These are phyloP conservation scores for Boletellus ananiceps DNA, from an alignment of 768 basidiomycete species.

Conservation along the genomic window DNA sequence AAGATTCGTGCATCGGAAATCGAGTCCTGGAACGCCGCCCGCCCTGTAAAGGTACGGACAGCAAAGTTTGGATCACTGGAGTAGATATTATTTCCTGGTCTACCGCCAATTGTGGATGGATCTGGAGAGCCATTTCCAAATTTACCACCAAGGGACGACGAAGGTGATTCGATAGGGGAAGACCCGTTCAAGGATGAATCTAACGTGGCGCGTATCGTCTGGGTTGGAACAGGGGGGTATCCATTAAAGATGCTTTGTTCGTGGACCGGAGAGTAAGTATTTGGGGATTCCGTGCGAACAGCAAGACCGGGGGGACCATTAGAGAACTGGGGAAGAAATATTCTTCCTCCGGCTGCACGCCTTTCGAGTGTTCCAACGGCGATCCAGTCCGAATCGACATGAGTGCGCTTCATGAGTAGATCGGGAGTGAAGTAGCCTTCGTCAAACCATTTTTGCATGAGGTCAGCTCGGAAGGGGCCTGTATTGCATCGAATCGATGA, in stretches of 20 bases:
- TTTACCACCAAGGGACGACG: conserved; percentile 62
- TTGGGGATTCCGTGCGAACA: conserved; percentile 47
- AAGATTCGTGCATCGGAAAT: conserved; percentile 38
- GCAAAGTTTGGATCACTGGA: conserved; percentile 35
- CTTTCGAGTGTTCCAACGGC: conserved; percentile 56
- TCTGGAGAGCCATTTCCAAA: conserved; percentile 70
- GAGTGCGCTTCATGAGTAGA: conserved; percentile 79
- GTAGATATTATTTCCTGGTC: conserved; percentile 36
- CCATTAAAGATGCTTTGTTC: conserved; percentile 41
- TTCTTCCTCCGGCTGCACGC: conserved; percentile 48
- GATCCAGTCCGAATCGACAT: conserved; percentile 63
- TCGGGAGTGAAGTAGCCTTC: conserved; percentile 84
- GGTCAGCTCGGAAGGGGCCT: conserved; percentile 86
- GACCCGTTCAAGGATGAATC: conserved; percentile 54
- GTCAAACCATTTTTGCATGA: conserved; percentile 95
- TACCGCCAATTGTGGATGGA: conserved; percentile 50
- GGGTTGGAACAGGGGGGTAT: conserved; percentile 64
- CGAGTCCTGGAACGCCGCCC: conserved; percentile 38
- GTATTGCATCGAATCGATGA: conserved; percentile 4
- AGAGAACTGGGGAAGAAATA: conserved; percentile 56
- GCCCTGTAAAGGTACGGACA: conserved; percentile 32
- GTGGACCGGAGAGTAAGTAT: conserved; percentile 38
- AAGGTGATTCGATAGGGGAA: conserved; percentile 65
- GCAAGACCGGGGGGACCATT: conserved; percentile 51
- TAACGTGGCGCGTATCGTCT: conserved; percentile 58